Conservation (phyloP, 108 stramenopile species). For the Cyclotella sp. region DNA sequence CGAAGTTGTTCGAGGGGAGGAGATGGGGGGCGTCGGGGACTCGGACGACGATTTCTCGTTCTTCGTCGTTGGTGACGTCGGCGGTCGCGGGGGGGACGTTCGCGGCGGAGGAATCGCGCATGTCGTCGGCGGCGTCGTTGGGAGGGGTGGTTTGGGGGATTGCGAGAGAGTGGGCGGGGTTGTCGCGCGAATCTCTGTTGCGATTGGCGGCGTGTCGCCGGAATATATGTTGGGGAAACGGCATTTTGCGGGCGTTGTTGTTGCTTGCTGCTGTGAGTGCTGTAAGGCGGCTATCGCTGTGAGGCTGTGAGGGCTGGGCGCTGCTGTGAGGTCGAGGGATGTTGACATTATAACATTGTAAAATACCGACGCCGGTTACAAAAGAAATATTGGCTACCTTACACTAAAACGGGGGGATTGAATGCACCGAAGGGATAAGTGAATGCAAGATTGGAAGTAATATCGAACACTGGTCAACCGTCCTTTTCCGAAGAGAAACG, state of each 20-base stretch:
- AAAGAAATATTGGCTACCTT: too few species aligned
- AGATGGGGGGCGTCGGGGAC: constrained; percentile 14
- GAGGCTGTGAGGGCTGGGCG: too few species aligned
- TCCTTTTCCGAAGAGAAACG: too few species aligned
- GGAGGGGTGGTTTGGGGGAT: neutral
- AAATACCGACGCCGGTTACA: too few species aligned
- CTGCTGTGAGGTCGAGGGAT: too few species aligned
- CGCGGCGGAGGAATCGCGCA: neutral
- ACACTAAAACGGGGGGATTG: too few species aligned
- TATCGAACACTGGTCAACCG: too few species aligned
- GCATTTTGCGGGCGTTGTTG: neutral
- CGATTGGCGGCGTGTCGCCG: neutral
- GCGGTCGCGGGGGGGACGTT: neutral
- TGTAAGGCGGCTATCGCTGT: too few species aligned
- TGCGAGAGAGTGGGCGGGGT: neutral
- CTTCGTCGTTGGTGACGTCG: constrained; percentile 6
- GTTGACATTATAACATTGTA: too few species aligned
- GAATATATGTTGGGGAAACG: constrained; percentile 8
- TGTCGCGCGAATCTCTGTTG: neutral
- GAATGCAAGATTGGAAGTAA: too few species aligned
- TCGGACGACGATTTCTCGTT: constrained; percentile 44
- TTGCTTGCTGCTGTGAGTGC: too few species aligned
- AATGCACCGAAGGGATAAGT: too few species aligned
- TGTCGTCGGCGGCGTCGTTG: neutral
- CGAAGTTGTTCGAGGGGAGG: neutral